Evolutionary conservation across 768 basidiomycete species (phyloP).

Genomic region (Naganishia vaughanmartiniae): DNA sequence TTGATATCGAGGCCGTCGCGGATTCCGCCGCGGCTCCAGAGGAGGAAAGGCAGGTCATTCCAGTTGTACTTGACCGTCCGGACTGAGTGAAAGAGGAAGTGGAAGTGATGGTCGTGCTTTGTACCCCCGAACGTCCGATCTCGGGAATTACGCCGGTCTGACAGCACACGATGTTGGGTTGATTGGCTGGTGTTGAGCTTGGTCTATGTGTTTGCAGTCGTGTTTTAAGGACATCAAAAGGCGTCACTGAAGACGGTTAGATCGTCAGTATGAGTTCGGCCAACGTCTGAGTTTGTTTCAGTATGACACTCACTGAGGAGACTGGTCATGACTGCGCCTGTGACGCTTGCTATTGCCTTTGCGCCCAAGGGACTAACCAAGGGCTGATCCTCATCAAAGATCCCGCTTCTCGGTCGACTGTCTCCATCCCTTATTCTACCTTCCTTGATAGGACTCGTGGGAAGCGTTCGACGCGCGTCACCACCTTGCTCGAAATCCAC

Average conservation of each 20-base stretch:
- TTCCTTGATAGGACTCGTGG: neutral
- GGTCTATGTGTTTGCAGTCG: conserved; percentile 75
- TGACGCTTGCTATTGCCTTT: conserved; percentile 48
- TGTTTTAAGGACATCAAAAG: conserved; percentile 97
- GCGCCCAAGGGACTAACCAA: conserved; percentile 45
- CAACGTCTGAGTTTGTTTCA: neutral
- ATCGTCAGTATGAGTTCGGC: neutral
- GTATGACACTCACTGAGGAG: conserved; percentile 43
- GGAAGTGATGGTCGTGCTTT: conserved; percentile 18
- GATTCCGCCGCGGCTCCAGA: conserved; percentile 24
- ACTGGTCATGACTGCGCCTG: conserved; percentile 46
- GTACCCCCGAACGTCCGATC: conserved; percentile 15
- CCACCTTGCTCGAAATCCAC: neutral
- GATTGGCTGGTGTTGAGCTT: conserved; percentile 33
- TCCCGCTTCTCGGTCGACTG: neutral
- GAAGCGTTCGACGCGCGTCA: neutral
- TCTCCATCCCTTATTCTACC: neutral
- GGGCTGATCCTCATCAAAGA: conserved; percentile 6
- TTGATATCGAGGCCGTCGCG: conserved; percentile 29
- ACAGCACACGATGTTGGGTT: conserved; percentile 40
- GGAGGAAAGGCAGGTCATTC: conserved; percentile 31
- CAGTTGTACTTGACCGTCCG: conserved; percentile 3
- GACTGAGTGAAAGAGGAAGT: conserved; percentile 2
- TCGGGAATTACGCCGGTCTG: conserved; percentile 44
- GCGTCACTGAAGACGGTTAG: conserved; percentile 70